Conservation (phyloP, 805 yeast genomes). For the Saccharomyces jurei region DNA sequence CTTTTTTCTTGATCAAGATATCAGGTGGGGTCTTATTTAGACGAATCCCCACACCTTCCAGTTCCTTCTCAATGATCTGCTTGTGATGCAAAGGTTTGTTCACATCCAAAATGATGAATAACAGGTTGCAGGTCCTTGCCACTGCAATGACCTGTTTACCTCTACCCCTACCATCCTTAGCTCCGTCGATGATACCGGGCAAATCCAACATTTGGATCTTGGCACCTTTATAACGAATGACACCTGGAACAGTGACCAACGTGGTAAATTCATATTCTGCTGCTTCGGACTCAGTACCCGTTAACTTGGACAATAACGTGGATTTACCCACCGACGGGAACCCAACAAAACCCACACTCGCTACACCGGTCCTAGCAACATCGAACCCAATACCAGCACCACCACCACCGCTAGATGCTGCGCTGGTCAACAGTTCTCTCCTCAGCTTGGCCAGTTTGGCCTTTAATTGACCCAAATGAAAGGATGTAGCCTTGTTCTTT, state of each 20-base stretch:
- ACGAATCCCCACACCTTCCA: constrained; percentile 96
- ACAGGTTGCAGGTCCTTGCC: constrained; percentile 92
- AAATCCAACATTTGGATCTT: constrained; percentile 92
- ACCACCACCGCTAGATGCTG: constrained; percentile 72
- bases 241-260: constrained; percentile 94
- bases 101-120: constrained; percentile 91
- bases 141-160: constrained; percentile 97
- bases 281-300: constrained; percentile 96
- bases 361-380: constrained; percentile 98
- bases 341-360: constrained; percentile 95
- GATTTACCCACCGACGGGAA: constrained; percentile 90
- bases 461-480: constrained; percentile 93
- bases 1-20: constrained; percentile 84
- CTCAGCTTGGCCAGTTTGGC: constrained; percentile 93
- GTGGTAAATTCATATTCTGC: constrained; percentile 98
- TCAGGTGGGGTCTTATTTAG: constrained; percentile 89
- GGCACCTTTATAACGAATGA: constrained; percentile 92
- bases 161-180: constrained; percentile 86
- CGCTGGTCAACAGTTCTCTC: constrained; percentile 75
- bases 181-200: constrained; percentile 88
- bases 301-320: constrained; percentile 75
- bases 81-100: constrained; percentile 94
- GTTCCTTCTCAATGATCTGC: constrained; percentile 84
- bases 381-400: constrained; percentile 93
- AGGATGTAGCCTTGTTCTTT: constrained; percentile 94